Percentiles rank a stretch among this genome's conserved stretches.
Evolutionary conservation across 129 eudicot genomes (phyloP).

Genomic region (Ambrosia trifida): DNA sequence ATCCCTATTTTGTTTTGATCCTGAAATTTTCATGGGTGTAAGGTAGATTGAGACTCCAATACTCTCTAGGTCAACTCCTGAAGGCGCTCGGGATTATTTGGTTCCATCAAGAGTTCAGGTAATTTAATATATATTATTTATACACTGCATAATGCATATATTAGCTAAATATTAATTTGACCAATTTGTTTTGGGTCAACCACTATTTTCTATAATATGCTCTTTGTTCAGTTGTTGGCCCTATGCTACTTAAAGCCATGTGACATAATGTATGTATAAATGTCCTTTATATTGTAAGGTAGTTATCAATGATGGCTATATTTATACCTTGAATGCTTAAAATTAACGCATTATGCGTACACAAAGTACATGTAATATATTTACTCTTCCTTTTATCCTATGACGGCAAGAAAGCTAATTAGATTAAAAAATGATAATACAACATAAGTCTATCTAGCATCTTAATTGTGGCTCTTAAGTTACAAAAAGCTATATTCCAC

Average conservation of each 20-base stretch:
- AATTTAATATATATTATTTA: constrained; percentile 2
- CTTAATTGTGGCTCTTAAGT: not conserved
- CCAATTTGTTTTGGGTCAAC: not conserved
- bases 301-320: not conserved
- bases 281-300: not conserved
- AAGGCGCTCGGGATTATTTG: constrained; percentile 98
- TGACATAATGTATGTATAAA: too few relatives aligned
- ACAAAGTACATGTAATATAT: not conserved
- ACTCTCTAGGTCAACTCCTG: constrained; percentile 97
- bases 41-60: constrained; percentile 99
- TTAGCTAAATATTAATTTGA: not conserved
- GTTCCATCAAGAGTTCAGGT: constrained; percentile 99
- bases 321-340: constrained; percentile 1
- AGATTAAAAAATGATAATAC: not conserved
- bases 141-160: too few relatives aligned
- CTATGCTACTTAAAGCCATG: not conserved
- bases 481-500: too few relatives aligned
- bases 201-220: not conserved
- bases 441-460: constrained; percentile 2
- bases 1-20: constrained; percentile 47
- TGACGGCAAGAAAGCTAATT: not conserved
- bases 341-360: not conserved
- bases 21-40: constrained; percentile 66
- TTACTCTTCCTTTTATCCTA: not conserved
- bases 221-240: not conserved